Evolutionary conservation across 768 basidiomycete species (phyloP).

Genomic region (Podaxis pistillaris): DNA sequence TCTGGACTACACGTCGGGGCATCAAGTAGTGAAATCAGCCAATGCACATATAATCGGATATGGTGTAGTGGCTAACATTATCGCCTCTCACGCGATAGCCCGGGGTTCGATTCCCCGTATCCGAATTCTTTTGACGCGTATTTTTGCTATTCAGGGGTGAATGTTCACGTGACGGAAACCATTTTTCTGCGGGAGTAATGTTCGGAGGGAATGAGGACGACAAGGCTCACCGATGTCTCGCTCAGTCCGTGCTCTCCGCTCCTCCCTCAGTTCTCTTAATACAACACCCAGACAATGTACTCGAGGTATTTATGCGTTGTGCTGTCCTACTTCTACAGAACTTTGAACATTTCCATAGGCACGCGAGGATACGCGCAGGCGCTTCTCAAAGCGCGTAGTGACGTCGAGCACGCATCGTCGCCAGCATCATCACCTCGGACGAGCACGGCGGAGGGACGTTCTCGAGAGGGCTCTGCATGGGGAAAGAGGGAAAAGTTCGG

Average conservation of each 20-base stretch:
- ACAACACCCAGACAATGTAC: not conserved
- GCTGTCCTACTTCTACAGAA: not conserved
- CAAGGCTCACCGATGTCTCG: not conserved
- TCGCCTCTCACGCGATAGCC: slow-evolving; percentile 21
- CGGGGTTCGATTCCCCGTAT: slow-evolving; percentile 16
- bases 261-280: not conserved
- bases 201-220: not conserved
- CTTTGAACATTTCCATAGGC: not conserved
- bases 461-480: not conserved
- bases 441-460: not conserved
- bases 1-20: too few species aligned
- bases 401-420: not conserved
- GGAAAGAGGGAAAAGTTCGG: slow-evolving; percentile 9
- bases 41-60: slow-evolving; percentile 5
- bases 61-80: slow-evolving; percentile 23
- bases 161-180: slow-evolving; percentile 6
- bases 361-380: slow-evolving; percentile 12
- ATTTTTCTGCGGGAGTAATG: not conserved
- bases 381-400: not conserved
- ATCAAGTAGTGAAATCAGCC: not conserved
- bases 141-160: not conserved
- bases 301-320: not conserved
- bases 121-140: not conserved
- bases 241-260: not conserved
- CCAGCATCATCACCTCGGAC: not conserved